Base-by-base conservation (phyloP, 75 land plant species). In the Sequoia sempervirens region DNA sequence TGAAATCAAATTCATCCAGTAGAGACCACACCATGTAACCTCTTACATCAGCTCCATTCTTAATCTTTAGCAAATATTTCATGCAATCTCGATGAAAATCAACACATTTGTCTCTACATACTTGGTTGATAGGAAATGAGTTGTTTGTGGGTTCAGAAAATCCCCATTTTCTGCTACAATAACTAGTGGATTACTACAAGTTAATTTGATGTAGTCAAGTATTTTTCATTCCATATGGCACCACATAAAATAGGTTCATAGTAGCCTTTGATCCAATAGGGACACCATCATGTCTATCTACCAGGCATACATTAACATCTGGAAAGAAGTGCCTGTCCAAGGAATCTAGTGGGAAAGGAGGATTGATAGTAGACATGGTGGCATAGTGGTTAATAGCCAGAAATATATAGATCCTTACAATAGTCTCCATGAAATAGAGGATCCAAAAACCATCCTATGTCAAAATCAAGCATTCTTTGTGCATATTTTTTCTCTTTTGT, bases 371-470 rank as follows among this genome's bases (percentile, higher is more conserved):
- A 82, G 85, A 87, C 37, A 69, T 85, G 52, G 88, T 83, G 40
- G 83, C 50, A 72, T 87, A 87, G 69, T 87, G 87, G 87, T 87
- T 87, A 8, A 87, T 28, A 11, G 87, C 88, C 47, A 87, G 30
- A 87, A 87, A 61, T 87, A 87, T 17, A 86, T 23, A 18, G 88
- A 87, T 52, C 83, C 83, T 52, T 81, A 41, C 28, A 87, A 41
- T 46, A 87, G 32, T 87, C 86, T 41, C 88, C 88, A 23, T 75
- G 80, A 36, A 87, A 53, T 8, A 87, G 50, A 28, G 88, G 88
- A 36, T 87, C 82, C 52, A 87, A 66, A 41, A 61, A 86, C 87
- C 87, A 86, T 28, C 87, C 87, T 34, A 86, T 66, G 34, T 46
- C 32, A 41, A 70, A 83, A 46, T 86, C 87, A 20, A 86, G 15